Percentiles rank a stretch among this genome's conserved stretches.
phyloP scores from a whole-genome alignment of 2,329 filamentous ascomycete genomes.

The Helicocarpus griseus region DNA sequence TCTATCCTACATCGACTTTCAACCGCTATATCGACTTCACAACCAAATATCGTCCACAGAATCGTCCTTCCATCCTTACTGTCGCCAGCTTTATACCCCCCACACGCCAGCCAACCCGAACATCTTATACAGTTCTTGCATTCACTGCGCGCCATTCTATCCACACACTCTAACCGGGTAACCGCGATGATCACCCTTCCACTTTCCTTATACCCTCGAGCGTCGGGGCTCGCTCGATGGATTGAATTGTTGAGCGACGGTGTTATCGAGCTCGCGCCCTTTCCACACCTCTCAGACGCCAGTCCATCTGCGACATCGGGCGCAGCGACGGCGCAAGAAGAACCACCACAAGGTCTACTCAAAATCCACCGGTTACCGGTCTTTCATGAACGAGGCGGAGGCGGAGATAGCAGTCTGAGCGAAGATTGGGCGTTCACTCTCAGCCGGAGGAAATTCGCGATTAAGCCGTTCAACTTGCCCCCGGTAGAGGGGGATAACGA shows the following conservation, averaged over 20 bases:
- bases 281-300: constrained; percentile 49
- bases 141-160: constrained; percentile 62
- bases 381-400: constrained; percentile 80
- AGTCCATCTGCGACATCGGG: constrained; percentile 37
- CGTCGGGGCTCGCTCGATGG: constrained; percentile 69
- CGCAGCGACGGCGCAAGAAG: constrained; percentile 51
- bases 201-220: constrained; percentile 67
- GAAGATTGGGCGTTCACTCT: constrained; percentile 88
- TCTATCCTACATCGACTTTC: constrained; percentile 53
- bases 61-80: constrained; percentile 77
- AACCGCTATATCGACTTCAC: constrained; percentile 46
- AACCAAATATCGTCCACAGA: constrained; percentile 60
- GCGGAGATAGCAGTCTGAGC: constrained; percentile 58
- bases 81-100: constrained; percentile 73
- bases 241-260: constrained; percentile 77
- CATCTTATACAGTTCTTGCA: constrained; percentile 75
- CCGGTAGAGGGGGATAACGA: constrained; percentile 68
- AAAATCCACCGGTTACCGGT: constrained; percentile 74
- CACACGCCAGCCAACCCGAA: constrained; percentile 58
- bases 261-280: constrained; percentile 73
- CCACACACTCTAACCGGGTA: constrained; percentile 53
- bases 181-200: constrained; percentile 70
- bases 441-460: constrained; percentile 71
- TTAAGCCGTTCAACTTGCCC: constrained; percentile 81
- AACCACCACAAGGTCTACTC: constrained; percentile 76